Conservation (phyloP, 352 stramenopile species). For the Phytophthora cryptogea region DNA sequence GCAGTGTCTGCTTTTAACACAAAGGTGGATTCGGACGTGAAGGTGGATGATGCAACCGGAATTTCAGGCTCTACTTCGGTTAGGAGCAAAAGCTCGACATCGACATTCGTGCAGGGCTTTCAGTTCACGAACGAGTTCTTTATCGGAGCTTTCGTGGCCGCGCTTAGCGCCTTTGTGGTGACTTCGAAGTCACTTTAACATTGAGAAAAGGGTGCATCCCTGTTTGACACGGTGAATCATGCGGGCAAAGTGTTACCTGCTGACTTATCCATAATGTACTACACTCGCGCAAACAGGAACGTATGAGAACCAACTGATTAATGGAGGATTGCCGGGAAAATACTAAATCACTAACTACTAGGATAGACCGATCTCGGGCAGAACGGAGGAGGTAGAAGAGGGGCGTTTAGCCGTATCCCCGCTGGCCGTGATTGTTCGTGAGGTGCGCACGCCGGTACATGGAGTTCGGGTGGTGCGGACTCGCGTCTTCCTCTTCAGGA, state of each 20-base stretch:
- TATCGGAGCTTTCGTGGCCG: conserved; percentile 18
- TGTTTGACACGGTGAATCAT: background rate
- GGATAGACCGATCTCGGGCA: conserved; percentile 1
- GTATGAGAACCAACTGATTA: conserved; percentile 19
- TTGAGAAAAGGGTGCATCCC: background rate
- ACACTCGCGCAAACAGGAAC: background rate
- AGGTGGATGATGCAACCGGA: background rate
- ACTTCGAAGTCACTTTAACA: conserved; percentile 45
- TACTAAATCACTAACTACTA: conserved; percentile 38
- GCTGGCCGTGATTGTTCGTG: conserved; percentile 34
- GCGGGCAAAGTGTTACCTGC: background rate
- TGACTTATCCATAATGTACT: background rate
- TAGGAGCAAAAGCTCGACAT: background rate
- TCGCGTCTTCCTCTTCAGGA: conserved; percentile 41
- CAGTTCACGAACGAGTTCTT: conserved; percentile 57
- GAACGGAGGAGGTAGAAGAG: background rate
- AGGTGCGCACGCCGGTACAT: conserved; percentile 50
- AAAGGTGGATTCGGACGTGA: background rate
- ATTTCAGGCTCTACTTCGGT: conserved; percentile 1
- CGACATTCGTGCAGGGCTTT: conserved; percentile 27
- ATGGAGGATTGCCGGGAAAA: conserved; percentile 21
- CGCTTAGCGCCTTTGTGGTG: conserved; percentile 36
- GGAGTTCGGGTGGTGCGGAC: conserved; percentile 49
- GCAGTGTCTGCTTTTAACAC: background rate
- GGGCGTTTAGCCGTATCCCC: conserved; percentile 25